phyloP scores from a whole-genome alignment of 2,329 filamentous ascomycete species.

The Neonectria faginata region DNA sequence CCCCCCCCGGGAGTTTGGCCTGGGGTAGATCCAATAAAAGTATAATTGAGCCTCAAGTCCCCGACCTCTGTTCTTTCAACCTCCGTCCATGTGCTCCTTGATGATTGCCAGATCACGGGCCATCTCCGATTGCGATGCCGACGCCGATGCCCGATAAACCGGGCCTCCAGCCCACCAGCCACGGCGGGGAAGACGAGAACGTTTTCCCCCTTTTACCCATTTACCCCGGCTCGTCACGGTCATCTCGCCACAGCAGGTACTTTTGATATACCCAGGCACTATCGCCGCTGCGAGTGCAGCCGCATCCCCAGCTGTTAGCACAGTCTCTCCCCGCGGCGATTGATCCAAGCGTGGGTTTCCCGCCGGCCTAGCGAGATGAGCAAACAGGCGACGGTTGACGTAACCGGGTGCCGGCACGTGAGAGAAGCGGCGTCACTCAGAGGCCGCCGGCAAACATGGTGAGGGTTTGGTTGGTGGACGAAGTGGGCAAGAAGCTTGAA shows the following conservation, averaged over 20 bases:
- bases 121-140: neutral
- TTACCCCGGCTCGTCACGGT: slow-evolving; percentile 4
- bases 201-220: slow-evolving; percentile 1
- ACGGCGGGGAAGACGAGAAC: neutral
- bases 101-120: neutral
- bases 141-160: neutral
- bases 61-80: slow-evolving; percentile 6
- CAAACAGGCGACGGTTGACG: slow-evolving; percentile 14
- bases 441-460: neutral
- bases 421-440: slow-evolving; percentile 2
- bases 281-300: slow-evolving; percentile 27
- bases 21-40: slow-evolving; percentile 10
- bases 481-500: slow-evolving; percentile 5
- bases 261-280: slow-evolving; percentile 15
- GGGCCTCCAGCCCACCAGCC: neutral
- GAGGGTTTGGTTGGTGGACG: slow-evolving; percentile 10
- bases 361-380: slow-evolving; percentile 12
- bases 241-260: neutral
- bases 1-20: slow-evolving; percentile 2
- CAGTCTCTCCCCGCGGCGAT: neutral
- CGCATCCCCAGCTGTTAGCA: slow-evolving; percentile 25
- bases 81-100: neutral
- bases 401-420: slow-evolving; percentile 17
- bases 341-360: slow-evolving; percentile 1
- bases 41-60: slow-evolving; percentile 15